Evolutionary conservation across 192 early-diverging fungal genomes (phyloP).

Genomic region (Globomyces pollinis-pini): DNA sequence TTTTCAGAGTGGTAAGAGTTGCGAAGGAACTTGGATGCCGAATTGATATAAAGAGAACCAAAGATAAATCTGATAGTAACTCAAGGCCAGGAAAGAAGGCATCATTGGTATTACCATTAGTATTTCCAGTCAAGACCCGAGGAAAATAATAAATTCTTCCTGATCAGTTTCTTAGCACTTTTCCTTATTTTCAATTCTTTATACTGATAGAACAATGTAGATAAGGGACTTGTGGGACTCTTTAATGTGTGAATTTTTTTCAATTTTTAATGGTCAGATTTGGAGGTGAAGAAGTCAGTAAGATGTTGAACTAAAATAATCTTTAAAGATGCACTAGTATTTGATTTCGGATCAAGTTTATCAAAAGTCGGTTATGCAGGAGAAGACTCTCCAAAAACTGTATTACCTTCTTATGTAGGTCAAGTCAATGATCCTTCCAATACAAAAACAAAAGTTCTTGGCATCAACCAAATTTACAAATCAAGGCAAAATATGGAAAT

Average conservation of each 20-base stretch:
- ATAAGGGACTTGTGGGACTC: too few species aligned
- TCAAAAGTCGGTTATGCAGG: conserved; percentile 95
- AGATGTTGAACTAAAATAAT: conserved; percentile 47
- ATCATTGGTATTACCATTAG: not conserved
- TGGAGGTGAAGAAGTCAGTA: not conserved
- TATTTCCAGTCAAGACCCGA: not conserved
- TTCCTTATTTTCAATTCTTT: too few species aligned
- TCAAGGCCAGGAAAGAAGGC: conserved; percentile 1
- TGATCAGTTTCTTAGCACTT: too few species aligned
- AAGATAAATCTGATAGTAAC: not conserved
- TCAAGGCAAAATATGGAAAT: conserved; percentile 80
- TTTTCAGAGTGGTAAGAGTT: not conserved
- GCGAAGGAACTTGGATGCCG: conserved; percentile 34
- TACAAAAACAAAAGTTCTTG: conserved; percentile 32
- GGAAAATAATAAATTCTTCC: not conserved
- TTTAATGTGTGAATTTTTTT: too few species aligned
- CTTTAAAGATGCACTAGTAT: conserved; percentile 67
- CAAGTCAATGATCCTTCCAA: conserved; percentile 30
- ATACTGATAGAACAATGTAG: too few species aligned
- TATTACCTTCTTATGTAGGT: conserved; percentile 77
- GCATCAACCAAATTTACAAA: conserved; percentile 29
- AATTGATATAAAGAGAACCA: not conserved
- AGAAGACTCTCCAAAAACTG: conserved; percentile 84
- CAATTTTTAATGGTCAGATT: conserved; percentile 9
- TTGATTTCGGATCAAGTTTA: conserved; percentile 84